Evolutionary conservation across 768 basidiomycete genomes (phyloP).

Genomic region (Suillus ampliporus): DNA sequence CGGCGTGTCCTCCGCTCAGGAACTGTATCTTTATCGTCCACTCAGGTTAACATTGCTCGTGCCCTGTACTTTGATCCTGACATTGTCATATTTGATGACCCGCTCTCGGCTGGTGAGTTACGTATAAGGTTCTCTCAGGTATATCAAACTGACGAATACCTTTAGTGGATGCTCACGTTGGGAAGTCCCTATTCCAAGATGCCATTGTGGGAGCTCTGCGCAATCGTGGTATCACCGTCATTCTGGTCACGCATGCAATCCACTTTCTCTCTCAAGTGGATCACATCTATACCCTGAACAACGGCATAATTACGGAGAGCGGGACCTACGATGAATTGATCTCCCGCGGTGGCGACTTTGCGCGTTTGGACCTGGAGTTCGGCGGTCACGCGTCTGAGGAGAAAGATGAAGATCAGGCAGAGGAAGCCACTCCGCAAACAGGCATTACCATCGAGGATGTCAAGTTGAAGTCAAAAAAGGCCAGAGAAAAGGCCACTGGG

Average conservation of each 20-base stretch:
- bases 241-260: constrained; percentile 60
- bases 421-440: constrained; percentile 18
- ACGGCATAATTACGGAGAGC: constrained; percentile 46
- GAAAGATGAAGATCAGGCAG: constrained; percentile 35
- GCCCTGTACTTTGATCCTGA: constrained; percentile 71
- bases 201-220: constrained; percentile 60
- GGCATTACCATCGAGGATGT: constrained; percentile 36
- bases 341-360: constrained; percentile 54
- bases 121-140: neutral
- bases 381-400: constrained; percentile 52
- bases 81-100: constrained; percentile 66
- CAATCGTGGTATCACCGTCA: constrained; percentile 52
- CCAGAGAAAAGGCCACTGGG: constrained; percentile 47
- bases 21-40: neutral
- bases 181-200: constrained; percentile 66
- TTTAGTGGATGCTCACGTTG: constrained; percentile 76
- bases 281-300: constrained; percentile 1
- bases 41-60: constrained; percentile 69
- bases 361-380: constrained; percentile 63
- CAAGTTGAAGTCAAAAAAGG: constrained; percentile 43
- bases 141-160: neutral
- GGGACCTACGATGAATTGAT: constrained; percentile 61
- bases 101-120: constrained; percentile 60
- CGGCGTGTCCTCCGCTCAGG: neutral
- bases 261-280: constrained; percentile 59